These are phyloP conservation scores for Phoenix roebelenii DNA, from an alignment of 176 grass and related monocot species.

Conservation along the genomic window DNA sequence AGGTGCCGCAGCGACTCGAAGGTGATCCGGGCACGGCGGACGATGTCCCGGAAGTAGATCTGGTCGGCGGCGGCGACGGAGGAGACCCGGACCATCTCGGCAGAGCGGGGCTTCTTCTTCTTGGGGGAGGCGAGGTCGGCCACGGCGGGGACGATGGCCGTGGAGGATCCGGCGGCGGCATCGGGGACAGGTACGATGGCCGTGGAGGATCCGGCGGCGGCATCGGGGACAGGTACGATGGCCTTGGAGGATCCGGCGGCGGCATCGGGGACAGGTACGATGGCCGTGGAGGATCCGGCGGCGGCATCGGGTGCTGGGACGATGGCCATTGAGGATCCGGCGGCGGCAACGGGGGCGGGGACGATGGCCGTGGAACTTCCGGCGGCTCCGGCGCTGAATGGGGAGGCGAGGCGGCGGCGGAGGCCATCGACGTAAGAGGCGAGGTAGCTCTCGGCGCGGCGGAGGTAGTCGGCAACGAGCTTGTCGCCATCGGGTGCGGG, in stretches of 20 bases:
- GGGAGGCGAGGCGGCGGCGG: not conserved
- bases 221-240: not conserved
- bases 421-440: not conserved
- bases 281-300: not conserved
- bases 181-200: not conserved
- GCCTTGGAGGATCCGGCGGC: not conserved
- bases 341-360: not conserved
- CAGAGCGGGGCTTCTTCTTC: conserved; percentile 33
- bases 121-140: conserved; percentile 12
- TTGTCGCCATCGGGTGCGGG: conserved; percentile 26
- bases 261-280: not conserved
- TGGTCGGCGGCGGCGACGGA: conserved; percentile 16
- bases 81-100: conserved; percentile 55
- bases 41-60: conserved; percentile 28
- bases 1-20: conserved; percentile 62
- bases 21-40: conserved; percentile 64
- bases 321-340: not conserved
- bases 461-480: conserved; percentile 10
- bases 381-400: not conserved
- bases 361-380: not conserved
- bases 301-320: not conserved
- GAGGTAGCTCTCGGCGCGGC: conserved; percentile 18
- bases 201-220: not conserved
- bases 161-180: not conserved
- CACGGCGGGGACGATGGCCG: not conserved